phyloP scores from a whole-genome alignment of 345 rosid genomes.

The Rhodamnia rubescens region DNA sequence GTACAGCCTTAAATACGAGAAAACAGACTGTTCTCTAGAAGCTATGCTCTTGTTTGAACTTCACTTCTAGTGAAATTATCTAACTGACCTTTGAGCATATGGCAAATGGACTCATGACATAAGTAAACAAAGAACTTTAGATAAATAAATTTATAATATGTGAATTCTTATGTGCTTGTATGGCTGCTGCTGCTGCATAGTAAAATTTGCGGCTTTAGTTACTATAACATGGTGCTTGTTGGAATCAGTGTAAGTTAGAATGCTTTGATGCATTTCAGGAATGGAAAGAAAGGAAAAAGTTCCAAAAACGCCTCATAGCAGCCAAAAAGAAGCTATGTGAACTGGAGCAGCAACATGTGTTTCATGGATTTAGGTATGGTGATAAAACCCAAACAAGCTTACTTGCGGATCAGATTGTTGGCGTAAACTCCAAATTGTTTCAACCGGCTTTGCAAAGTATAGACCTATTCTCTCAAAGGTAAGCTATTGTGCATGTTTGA shows the following conservation, averaged over 20 bases:
- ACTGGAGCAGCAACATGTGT: constrained; percentile 79
- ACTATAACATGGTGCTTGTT: not conserved
- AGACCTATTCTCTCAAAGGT: constrained; percentile 48
- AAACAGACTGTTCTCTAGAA: not conserved
- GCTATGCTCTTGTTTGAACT: not conserved
- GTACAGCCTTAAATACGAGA: not conserved
- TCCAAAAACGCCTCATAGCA: constrained; percentile 63
- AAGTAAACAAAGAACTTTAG: not conserved
- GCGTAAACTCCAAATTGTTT: constrained; percentile 61
- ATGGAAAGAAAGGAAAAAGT: constrained; percentile 81
- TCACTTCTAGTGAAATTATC: not conserved
- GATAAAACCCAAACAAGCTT: constrained; percentile 56
- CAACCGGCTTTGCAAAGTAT: constrained; percentile 62
- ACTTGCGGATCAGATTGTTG: constrained; percentile 60
- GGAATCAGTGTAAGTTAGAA: not conserved
- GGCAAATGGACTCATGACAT: not conserved
- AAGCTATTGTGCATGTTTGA: not conserved
- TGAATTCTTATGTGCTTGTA: not conserved
- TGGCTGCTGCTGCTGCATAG: not conserved
- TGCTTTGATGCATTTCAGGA: constrained; percentile 36
- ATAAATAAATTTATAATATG: not conserved
- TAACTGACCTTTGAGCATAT: not conserved
- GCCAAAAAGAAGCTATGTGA: constrained; percentile 79
- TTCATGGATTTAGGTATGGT: constrained; percentile 70
- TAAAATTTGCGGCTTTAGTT: not conserved